Evolutionary conservation across 2,329 filamentous ascomycete genomes (phyloP), one percentile per base, ranked within the genome.

Genomic region (Botrytis galanthina): DNA sequence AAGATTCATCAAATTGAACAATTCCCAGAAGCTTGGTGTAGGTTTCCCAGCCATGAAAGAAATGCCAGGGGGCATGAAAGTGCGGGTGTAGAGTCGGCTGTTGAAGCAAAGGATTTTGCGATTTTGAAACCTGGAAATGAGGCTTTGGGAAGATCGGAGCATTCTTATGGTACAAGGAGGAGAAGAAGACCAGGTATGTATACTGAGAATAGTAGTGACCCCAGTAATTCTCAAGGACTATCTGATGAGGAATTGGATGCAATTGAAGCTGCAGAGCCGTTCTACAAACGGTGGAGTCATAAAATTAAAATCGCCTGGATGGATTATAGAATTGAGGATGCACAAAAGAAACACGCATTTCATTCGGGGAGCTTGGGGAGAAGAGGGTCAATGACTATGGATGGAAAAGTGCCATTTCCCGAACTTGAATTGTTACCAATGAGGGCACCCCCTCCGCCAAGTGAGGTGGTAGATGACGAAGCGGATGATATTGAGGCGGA

Each of bases 381-480:
- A 32, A 77, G 75, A 73, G 75, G 78, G 4, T 80, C 79, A 59
- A 70, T 78, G 69, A 76, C 68, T 68, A 59, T 76, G 29, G 75
- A 75, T 10, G 74, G 76, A 10, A 70, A 76, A 44, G 61, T 81
- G 4, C 77, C 79, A 66, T 80, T 74, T 70, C 79, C 79, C 0
- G 79, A 81, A 54, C 69, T 80, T 39, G 80, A 81, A 54, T 73
- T 80, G 10, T 60, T 80, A 20, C 76, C 77, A 10, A 64, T 78
- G 48, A 48, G 67, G 26, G 59, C 59, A 62, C 74, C 76, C 0
- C 67, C 74, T 3, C 75, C 73, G 29, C 74, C 73, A 39, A 59
- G 20, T 9, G 74, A 72, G n/a, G 64, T 76, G 35, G 71, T 73
- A 57, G 48, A 73, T 32, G 48, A 75, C 44, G 54, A 74, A 68